phyloP scores from a whole-genome alignment of 805 yeast species.

The Nakazawaea siamensis region DNA sequence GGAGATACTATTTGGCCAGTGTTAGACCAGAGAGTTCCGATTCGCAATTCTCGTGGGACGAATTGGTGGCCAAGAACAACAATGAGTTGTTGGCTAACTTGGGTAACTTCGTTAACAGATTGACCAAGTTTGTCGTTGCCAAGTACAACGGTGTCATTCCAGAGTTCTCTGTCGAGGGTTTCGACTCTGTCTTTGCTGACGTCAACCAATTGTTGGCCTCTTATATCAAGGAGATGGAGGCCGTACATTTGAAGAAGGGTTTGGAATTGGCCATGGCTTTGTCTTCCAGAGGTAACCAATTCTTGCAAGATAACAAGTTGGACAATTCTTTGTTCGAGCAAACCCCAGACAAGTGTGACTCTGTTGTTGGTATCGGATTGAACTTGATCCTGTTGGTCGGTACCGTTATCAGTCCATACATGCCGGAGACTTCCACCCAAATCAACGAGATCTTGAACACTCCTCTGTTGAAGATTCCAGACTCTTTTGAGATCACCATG shows the following conservation, averaged over 20 bases:
- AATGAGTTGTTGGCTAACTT: slow-evolving; percentile 89
- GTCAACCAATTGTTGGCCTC: slow-evolving; percentile 50
- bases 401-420: slow-evolving; percentile 76
- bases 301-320: slow-evolving; percentile 91
- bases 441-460: slow-evolving; percentile 78
- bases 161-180: slow-evolving; percentile 40
- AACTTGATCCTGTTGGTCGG: slow-evolving; percentile 83
- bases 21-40: slow-evolving; percentile 94
- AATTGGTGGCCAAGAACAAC: slow-evolving; percentile 90
- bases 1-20: slow-evolving; percentile 94
- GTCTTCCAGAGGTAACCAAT: slow-evolving; percentile 88
- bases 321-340: slow-evolving; percentile 80
- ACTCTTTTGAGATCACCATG: slow-evolving; percentile 61
- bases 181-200: slow-evolving; percentile 40
- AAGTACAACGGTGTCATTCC: slow-evolving; percentile 92
- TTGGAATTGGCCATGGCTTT: slow-evolving; percentile 86
- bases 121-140: slow-evolving; percentile 81
- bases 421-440: slow-evolving; percentile 73
- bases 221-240: slow-evolving; percentile 70
- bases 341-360: slow-evolving; percentile 75
- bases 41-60: slow-evolving; percentile 96
- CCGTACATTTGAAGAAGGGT: slow-evolving; percentile 77
- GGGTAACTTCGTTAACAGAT: slow-evolving; percentile 94
- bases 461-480: slow-evolving; percentile 72
- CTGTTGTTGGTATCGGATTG: slow-evolving; percentile 86